These are phyloP conservation scores for Flaveria floridana DNA, from an alignment of 140 eudicot species.

Conservation along the genomic window DNA sequence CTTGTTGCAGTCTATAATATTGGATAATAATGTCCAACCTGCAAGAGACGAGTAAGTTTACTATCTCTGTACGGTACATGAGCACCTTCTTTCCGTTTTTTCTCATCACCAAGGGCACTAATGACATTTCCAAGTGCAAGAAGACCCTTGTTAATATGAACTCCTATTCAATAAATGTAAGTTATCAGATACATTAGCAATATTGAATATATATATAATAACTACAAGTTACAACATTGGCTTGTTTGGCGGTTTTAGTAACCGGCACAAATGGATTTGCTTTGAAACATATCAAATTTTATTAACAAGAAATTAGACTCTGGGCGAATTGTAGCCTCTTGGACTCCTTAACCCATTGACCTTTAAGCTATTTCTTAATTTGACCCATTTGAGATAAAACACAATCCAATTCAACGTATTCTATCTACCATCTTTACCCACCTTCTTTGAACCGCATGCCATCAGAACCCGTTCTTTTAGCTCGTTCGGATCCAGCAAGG, in stretches of 20 bases:
- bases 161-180: conserved; percentile 52
- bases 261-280: background rate
- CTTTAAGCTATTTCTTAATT: background rate
- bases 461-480: conserved; percentile 96
- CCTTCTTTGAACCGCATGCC: conserved; percentile 99
- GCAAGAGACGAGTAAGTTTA: conserved; percentile 92
- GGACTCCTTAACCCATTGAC: background rate
- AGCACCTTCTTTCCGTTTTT: conserved; percentile 88
- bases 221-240: too few species aligned
- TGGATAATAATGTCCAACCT: conserved; percentile 47
- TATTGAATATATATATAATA: too few species aligned
- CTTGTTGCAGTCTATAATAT: conserved; percentile 11
- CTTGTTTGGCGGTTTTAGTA: background rate
- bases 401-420: background rate
- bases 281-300: background rate
- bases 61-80: conserved; percentile 99
- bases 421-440: conserved; percentile 22
- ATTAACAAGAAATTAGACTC: background rate
- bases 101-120: conserved; percentile 97
- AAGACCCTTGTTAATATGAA: conserved; percentile 97
- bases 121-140: conserved; percentile 99
- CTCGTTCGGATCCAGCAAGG: conserved; percentile 98
- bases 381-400: background rate
- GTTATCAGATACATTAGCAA: conserved; percentile 3
- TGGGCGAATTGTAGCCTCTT: background rate